Conservation (phyloP, 176 grass and related monocot species). For the Oryza meyeriana region DNA sequence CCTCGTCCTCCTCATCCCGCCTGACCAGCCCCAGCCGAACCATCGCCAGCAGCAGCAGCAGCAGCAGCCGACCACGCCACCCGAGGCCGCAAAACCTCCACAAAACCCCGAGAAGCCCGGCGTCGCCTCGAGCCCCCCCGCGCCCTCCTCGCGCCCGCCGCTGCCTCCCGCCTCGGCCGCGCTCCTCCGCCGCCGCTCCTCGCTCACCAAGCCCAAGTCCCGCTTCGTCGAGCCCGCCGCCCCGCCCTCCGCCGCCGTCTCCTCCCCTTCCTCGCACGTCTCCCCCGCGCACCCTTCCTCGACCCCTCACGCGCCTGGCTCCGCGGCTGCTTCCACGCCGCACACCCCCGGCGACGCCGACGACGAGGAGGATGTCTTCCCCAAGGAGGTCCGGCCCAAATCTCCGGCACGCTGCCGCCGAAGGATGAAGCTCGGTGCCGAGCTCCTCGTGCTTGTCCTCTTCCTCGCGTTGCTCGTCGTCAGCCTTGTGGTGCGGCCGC, state of each 20-base stretch:
- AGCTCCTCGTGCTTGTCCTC: constrained; percentile 58
- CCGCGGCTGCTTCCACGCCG: constrained; percentile 41
- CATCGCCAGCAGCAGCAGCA: neutral
- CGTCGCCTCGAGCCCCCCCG: neutral
- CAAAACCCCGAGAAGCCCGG: constrained; percentile 21
- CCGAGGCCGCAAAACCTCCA: neutral
- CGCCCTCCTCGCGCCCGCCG: constrained; percentile 4
- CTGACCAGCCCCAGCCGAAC: neutral
- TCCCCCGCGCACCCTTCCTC: constrained; percentile 18
- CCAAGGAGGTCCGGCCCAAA: constrained; percentile 16
- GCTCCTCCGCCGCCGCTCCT: constrained; percentile 62
- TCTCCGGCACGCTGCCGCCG: constrained; percentile 34
- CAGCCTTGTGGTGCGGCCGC: constrained; percentile 50
- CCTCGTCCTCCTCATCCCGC: constrained; percentile 42
- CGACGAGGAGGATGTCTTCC: constrained; percentile 74
- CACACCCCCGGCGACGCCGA: constrained; percentile 55
- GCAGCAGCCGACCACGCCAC: neutral
- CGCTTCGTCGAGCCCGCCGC: constrained; percentile 56
- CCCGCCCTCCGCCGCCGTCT: neutral
- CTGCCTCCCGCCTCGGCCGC: neutral
- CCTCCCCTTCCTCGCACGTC: neutral
- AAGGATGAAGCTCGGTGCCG: constrained; percentile 29
- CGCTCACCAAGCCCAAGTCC: constrained; percentile 65
- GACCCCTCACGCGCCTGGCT: neutral
- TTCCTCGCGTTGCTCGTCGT: constrained; percentile 63